Evolutionary conservation across 129 eudicot genomes (phyloP).

Genomic region (Apium graveolens): DNA sequence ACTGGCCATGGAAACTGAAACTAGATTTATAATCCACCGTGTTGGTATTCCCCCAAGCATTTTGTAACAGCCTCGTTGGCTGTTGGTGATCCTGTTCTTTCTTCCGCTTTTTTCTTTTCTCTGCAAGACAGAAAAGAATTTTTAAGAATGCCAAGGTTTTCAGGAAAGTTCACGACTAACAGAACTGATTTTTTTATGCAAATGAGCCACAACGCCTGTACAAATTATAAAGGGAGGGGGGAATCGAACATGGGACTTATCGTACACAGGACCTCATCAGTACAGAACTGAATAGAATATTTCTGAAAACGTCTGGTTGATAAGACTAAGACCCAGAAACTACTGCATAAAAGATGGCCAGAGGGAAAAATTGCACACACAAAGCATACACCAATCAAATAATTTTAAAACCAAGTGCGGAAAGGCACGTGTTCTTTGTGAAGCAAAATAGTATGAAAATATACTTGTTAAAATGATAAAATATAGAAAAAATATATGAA

Average conservation of each 20-base stretch:
- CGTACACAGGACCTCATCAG: too few species aligned
- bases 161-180: neutral
- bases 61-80: conserved; percentile 68
- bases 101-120: conserved; percentile 81
- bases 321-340: neutral
- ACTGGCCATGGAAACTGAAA: neutral
- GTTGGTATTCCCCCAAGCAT: conserved; percentile 32
- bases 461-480: neutral
- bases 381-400: neutral
- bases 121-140: conserved; percentile 26
- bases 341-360: neutral
- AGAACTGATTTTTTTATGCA: neutral
- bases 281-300: neutral
- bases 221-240: too few species aligned
- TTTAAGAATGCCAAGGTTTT: neutral
- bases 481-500: neutral
- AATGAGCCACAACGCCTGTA: too few species aligned
- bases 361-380: neutral
- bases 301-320: neutral
- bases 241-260: too few species aligned
- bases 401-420: neutral
- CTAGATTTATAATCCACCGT: conserved; percentile 15
- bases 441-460: neutral
- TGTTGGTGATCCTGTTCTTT: conserved; percentile 57
- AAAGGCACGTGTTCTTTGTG: neutral